phyloP scores from a whole-genome alignment of 2,329 filamentous ascomycete species.

The Aureobasidium pullulans region DNA sequence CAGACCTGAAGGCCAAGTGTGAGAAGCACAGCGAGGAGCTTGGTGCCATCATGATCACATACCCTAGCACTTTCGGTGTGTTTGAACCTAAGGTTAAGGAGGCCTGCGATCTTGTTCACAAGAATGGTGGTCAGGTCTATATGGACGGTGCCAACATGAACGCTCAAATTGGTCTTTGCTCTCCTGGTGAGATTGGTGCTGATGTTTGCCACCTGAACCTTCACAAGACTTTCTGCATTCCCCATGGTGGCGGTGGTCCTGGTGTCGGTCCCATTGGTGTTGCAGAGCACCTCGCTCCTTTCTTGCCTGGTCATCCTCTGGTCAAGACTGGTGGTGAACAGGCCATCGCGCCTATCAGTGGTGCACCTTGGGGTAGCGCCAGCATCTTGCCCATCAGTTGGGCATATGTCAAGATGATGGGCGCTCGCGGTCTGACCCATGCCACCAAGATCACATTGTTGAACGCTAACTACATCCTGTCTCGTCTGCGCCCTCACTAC shows the following conservation, averaged over 20 bases:
- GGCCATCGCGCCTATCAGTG: constrained; percentile 66
- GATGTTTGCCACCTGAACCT: constrained; percentile 96
- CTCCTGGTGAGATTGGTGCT: constrained; percentile 87
- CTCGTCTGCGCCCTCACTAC: constrained; percentile 78
- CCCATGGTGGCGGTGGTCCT: constrained; percentile 88
- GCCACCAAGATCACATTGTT: constrained; percentile 89
- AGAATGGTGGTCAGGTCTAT: constrained; percentile 87
- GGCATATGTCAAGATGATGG: constrained; percentile 95
- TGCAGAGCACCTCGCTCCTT: constrained; percentile 68
- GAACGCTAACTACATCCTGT: constrained; percentile 94
- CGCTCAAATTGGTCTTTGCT: constrained; percentile 91
- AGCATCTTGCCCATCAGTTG: constrained; percentile 91
- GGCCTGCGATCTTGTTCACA: constrained; percentile 77
- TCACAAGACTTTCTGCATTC: constrained; percentile 98
- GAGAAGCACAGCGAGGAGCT: constrained; percentile 79
- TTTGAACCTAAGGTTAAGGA: constrained; percentile 86
- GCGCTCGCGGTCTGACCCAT: constrained; percentile 69
- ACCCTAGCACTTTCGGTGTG: constrained; percentile 89
- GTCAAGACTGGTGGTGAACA: constrained; percentile 49
- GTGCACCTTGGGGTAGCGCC: constrained; percentile 78
- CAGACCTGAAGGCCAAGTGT: constrained; percentile 79
- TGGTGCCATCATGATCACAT: constrained; percentile 93
- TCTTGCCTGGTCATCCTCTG: constrained; percentile 65
- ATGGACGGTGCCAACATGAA: constrained; percentile 99
- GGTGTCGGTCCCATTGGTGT: constrained; percentile 93